Percentiles rank a stretch among this genome's conserved stretches.
These are phyloP conservation scores for Auricularia heimuer DNA, from an alignment of 768 basidiomycete genomes.

Conservation along the genomic window DNA sequence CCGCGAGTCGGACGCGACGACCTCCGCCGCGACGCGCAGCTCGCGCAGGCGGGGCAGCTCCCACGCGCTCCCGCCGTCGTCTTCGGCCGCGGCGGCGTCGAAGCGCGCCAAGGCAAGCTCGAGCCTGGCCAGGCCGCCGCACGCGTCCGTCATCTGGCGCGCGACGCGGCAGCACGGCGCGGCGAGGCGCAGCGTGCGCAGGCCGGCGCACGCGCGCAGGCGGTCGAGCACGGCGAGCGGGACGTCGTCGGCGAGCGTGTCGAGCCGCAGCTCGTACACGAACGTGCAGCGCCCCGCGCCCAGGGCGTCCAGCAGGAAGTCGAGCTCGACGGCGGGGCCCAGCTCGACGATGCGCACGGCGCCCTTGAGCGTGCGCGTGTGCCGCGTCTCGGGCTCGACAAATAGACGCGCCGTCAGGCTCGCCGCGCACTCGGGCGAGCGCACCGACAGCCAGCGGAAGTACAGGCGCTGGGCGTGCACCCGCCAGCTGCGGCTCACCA, in stretches of 20 bases:
- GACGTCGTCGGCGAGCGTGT: neutral
- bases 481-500: conserved; percentile 63
- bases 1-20: neutral
- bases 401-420: neutral
- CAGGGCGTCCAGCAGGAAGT: neutral
- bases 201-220: neutral
- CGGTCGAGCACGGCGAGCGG: neutral
- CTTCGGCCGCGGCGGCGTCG: neutral
- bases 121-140: too few species aligned
- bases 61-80: neutral
- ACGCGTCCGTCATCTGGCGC: neutral
- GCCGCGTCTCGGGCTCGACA: neutral
- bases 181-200: neutral
- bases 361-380: neutral
- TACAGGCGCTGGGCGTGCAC: conserved; percentile 52
- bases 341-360: neutral
- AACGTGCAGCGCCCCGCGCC: neutral
- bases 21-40: neutral
- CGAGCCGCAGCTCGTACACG: neutral
- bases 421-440: conserved; percentile 19
- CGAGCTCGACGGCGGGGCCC: neutral
- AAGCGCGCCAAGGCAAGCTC: neutral
- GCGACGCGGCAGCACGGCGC: neutral
- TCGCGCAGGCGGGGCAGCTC: neutral
- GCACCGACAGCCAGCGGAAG: conserved; percentile 47